A percentile compares a stretch with the other conserved stretches of the same genome.
Conservation (phyloP, 768 basidiomycete species). For the Suillus bovinus region DNA sequence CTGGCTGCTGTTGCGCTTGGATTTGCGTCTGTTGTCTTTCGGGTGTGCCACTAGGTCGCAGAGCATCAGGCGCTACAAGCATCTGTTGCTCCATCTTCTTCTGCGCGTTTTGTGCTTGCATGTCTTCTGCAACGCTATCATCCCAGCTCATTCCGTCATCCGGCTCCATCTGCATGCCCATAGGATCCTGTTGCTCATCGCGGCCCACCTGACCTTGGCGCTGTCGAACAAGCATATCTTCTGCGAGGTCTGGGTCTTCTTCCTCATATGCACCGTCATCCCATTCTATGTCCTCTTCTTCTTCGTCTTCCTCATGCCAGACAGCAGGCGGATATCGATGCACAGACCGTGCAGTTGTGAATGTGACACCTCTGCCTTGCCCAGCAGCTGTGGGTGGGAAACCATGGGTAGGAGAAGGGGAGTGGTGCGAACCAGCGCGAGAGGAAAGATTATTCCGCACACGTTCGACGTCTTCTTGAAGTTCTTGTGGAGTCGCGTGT, state of each 20-base stretch:
- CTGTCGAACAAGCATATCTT: constrained; percentile 49
- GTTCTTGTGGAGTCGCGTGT: constrained; percentile 47
- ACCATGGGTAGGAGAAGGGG: constrained; percentile 47
- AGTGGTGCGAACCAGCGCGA: constrained; percentile 47
- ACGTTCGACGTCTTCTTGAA: constrained; percentile 57
- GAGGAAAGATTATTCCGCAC: constrained; percentile 52
- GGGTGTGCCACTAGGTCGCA: constrained; percentile 35
- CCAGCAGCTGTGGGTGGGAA: constrained; percentile 29
- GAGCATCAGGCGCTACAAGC: constrained; percentile 32
- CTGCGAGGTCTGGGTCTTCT: constrained; percentile 63
- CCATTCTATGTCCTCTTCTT: constrained; percentile 51
- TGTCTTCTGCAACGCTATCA: constrained; percentile 58
- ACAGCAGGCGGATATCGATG: constrained; percentile 81
- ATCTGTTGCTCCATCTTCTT: constrained; percentile 24
- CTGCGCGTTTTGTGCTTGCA: constrained; percentile 37
- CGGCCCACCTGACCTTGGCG: constrained; percentile 37
- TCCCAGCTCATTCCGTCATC: constrained; percentile 93
- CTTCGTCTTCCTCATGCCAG: constrained; percentile 77
- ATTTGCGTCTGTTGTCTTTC: constrained; percentile 33
- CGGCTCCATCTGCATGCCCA: constrained; percentile 53
- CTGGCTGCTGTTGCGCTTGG: constrained; percentile 29
- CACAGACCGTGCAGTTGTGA: constrained; percentile 66
- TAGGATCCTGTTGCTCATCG: constrained; percentile 31
- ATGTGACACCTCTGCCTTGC: constrained; percentile 58
- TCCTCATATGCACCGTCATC: constrained; percentile 73